Conservation (phyloP, 805 yeast species). For the Wickerhamiella allomyrinae region DNA sequence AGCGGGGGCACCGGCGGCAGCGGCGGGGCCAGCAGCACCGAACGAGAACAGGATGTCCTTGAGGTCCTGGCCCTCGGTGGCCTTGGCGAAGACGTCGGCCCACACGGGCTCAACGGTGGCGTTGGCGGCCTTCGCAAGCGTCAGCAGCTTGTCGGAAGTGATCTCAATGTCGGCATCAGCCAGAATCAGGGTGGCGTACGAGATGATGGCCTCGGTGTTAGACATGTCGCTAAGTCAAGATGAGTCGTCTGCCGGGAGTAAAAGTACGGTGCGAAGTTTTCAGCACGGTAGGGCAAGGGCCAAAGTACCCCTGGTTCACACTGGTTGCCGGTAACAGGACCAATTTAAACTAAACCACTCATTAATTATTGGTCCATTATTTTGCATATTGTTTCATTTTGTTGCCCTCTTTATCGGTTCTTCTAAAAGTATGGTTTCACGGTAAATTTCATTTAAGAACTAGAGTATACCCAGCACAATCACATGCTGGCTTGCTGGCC, state of each 20-base stretch:
- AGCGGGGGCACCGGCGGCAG: slow-evolving; percentile 93
- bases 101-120: slow-evolving; percentile 49
- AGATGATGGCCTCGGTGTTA: slow-evolving; percentile 67
- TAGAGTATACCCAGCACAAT: too few relatives aligned
- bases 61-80: slow-evolving; percentile 70
- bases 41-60: slow-evolving; percentile 56
- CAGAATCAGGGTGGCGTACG: slow-evolving; percentile 89
- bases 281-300: too few relatives aligned
- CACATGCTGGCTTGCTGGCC: too few relatives aligned
- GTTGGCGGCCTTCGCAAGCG: slow-evolving; percentile 57
- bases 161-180: slow-evolving; percentile 86
- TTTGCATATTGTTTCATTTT: too few relatives aligned
- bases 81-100: slow-evolving; percentile 77
- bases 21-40: slow-evolving; percentile 72
- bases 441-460: too few relatives aligned
- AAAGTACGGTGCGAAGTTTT: slow-evolving; percentile 3
- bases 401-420: too few relatives aligned
- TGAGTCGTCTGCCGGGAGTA: slow-evolving; percentile 4
- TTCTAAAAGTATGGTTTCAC: too few relatives aligned
- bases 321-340: too few relatives aligned
- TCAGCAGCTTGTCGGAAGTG: slow-evolving; percentile 61
- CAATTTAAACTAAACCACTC: too few relatives aligned
- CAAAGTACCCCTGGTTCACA: too few relatives aligned
- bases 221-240: slow-evolving; percentile 42
- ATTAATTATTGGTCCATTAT: too few relatives aligned